Base-by-base conservation (phyloP, 495 filamentous ascomycete species). In the Amphirosellinia nigrospora region DNA sequence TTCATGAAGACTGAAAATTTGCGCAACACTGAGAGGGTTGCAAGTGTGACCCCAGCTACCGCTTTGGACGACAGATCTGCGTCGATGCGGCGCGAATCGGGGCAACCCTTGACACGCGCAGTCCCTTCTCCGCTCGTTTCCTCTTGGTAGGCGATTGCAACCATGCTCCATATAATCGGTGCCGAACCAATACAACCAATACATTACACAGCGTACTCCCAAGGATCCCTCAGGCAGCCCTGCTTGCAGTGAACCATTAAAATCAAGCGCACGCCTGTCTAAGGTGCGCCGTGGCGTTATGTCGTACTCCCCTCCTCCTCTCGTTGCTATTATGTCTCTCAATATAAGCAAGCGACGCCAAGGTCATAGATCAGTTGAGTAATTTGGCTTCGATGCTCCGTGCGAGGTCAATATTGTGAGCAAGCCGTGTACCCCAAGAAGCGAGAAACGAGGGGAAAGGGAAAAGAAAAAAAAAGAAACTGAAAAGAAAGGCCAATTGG, bases 61-160 rank as follows among this genome's bases (percentile, higher is more conserved):
- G 16, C 45, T 53, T 39, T 21, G 46, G 63, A 64, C 30, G 63
- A n/a, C n/a, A n/a, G n/a, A 65, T 65, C 63, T 53, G 63, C 34
- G 46, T 52, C 15, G 26, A 32, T 52, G 45, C 19, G 32, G 62
- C 19, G 28, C 16, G 32, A 23, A 23, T 52, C 41, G n/a, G 21
- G 32, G 46, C n/a, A 53, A 32, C 19, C 46, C 46, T 52, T 39
- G 62, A 53, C 46, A 52, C 3, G 19, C 32, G 45, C 46, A n/a
- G 30, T 19, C 43, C 45, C 7, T 52, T 65, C 63, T 65, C 63
- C 63, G 63, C 63, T 53, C 46, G 32, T 52, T 50, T 50, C 26
- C 26, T 38, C 50, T n/a, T 16, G 30, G 61, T 34, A 64, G 11
- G 21, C 21, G n/a, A 52, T 41, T 65, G 46, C n/a, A 65, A 65